phyloP scores from a whole-genome alignment of 2,329 filamentous ascomycete species.

The Acrocalymma vagum region DNA sequence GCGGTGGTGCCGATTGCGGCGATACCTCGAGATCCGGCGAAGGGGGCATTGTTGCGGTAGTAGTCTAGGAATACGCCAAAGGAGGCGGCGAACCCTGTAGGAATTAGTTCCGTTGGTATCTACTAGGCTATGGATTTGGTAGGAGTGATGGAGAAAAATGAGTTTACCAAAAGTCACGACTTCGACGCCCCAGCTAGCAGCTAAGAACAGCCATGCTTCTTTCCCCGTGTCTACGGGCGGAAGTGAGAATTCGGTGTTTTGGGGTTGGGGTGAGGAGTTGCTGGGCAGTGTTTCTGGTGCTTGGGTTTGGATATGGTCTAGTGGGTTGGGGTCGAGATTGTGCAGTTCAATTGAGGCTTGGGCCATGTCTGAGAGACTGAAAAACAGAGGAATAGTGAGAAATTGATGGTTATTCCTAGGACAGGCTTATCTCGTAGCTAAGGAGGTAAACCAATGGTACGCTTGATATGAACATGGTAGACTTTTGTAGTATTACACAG shows the following conservation, averaged over 20 bases:
- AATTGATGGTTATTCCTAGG: no score
- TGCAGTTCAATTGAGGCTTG: no score
- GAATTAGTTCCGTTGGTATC: slow-evolving; percentile 7
- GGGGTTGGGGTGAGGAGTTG: no score
- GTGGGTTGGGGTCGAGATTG: no score
- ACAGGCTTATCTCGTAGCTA: no score
- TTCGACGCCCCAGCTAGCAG: slow-evolving; percentile 57
- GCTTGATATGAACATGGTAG: no score
- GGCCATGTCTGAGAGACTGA: no score
- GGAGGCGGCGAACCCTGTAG: slow-evolving; percentile 12
- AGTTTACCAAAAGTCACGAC: slow-evolving; percentile 23
- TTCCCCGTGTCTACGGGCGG: slow-evolving; percentile 26
- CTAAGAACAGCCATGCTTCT: slow-evolving; percentile 28
- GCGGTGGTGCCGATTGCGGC: slow-evolving; percentile 14
- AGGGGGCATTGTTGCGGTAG: slow-evolving; percentile 20
- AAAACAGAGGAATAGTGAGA: no score
- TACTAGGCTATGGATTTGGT: slow-evolving; percentile 4
- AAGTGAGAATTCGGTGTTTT: slow-evolving; percentile 2
- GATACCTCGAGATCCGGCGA: slow-evolving; percentile 21
- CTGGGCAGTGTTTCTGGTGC: no score
- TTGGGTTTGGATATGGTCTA: no score
- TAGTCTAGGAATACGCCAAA: slow-evolving; percentile 28
- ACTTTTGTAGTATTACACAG: no score
- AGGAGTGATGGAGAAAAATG: not conserved
- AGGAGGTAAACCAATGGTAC: no score